Evolutionary conservation across 2,329 filamentous ascomycete species (phyloP).

Genomic region (Colletotrichum truncatum): DNA sequence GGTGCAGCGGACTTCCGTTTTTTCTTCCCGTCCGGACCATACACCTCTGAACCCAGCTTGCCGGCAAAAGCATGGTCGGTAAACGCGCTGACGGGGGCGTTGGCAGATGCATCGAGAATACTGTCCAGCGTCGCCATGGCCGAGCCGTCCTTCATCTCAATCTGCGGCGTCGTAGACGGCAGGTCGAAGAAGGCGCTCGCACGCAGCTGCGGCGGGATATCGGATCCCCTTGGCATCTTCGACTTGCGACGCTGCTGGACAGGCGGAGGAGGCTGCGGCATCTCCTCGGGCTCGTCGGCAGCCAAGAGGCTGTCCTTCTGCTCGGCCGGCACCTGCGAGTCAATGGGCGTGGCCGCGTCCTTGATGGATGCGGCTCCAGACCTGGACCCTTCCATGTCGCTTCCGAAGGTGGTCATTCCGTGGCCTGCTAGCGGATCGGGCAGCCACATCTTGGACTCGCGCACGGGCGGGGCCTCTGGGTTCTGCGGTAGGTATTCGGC

Average conservation of each 20-base stretch:
- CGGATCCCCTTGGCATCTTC: conserved; percentile 35
- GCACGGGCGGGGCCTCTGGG: conserved; percentile 30
- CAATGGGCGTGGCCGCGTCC: not conserved
- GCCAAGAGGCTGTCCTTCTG: not conserved
- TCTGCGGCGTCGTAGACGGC: conserved; percentile 60
- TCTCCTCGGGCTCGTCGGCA: not conserved
- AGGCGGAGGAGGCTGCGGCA: conserved; percentile 20
- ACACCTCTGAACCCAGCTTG: conserved; percentile 77
- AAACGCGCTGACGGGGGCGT: conserved; percentile 89
- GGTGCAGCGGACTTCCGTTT: conserved; percentile 47
- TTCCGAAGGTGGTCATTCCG: not conserved
- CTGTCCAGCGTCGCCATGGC: conserved; percentile 89
- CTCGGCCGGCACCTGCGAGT: conserved; percentile 1
- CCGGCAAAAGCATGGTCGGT: conserved; percentile 89
- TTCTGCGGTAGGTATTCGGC: conserved; percentile 43
- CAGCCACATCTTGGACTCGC: conserved; percentile 53
- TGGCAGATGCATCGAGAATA: conserved; percentile 89
- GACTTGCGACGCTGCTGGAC: conserved; percentile 43
- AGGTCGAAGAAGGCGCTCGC: conserved; percentile 92
- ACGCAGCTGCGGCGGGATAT: conserved; percentile 82
- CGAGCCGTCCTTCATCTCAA: conserved; percentile 78
- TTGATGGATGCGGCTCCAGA: conserved; percentile 6
- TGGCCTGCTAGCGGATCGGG: conserved; percentile 53
- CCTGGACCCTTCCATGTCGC: not conserved
- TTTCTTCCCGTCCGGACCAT: conserved; percentile 66